These are phyloP conservation scores for Jasminum sambac DNA, from an alignment of 257 asterid genomes.

Conservation along the genomic window DNA sequence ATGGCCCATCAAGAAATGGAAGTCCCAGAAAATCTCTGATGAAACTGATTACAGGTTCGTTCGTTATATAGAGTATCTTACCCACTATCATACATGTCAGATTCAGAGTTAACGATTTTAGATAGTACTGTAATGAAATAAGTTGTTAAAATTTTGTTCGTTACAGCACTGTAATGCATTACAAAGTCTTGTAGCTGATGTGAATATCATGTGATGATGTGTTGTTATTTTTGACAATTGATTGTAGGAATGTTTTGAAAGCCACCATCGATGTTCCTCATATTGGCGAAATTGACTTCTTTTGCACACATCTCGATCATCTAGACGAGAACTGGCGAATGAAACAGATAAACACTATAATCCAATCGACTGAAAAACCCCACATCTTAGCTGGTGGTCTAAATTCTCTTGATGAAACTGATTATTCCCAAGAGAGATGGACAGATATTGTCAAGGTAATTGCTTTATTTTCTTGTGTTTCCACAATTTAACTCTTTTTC, in stretches of 20 bases:
- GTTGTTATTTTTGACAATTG: neutral
- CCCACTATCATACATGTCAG: too few species aligned
- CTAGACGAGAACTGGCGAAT: slow-evolving; percentile 89
- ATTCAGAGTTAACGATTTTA: neutral
- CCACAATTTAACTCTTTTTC: neutral
- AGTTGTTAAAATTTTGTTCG: neutral
- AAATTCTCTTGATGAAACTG: slow-evolving; percentile 81
- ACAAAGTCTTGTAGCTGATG: neutral
- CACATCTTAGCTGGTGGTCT: slow-evolving; percentile 92
- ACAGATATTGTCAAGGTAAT: slow-evolving; percentile 77
- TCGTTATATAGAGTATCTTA: too few species aligned
- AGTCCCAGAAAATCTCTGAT: slow-evolving; percentile 69
- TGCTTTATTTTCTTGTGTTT: neutral
- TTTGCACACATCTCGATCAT: slow-evolving; percentile 85
- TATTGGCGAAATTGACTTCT: slow-evolving; percentile 72
- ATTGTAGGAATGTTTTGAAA: slow-evolving; percentile 85
- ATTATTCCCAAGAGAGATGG: slow-evolving; percentile 94
- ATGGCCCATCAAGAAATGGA: slow-evolving; percentile 93
- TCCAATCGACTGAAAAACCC: slow-evolving; percentile 68
- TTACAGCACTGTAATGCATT: neutral
- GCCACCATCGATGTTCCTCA: slow-evolving; percentile 92
- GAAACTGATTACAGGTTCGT: slow-evolving; percentile 84
- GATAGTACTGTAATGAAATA: neutral
- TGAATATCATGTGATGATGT: neutral
- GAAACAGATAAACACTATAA: slow-evolving; percentile 85